Conservation (phyloP, 768 basidiomycete species). For the Saitozyma sp. region DNA sequence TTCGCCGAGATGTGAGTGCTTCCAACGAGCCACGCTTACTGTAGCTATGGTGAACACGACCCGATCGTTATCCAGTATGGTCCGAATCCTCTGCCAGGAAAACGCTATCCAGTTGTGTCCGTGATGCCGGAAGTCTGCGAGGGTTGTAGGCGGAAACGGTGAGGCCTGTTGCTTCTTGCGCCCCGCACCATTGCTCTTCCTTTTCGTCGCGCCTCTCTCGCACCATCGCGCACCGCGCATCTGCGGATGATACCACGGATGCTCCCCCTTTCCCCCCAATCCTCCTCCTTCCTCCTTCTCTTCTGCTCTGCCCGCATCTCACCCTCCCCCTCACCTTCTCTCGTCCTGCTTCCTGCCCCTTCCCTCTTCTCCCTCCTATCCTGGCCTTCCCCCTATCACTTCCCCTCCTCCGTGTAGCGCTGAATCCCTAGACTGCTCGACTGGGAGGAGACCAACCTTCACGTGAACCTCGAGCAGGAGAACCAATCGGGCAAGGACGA, state of each 20-base stretch:
- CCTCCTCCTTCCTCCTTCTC: no score
- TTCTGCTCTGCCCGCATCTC: neutral
- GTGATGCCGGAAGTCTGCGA: conserved; percentile 13
- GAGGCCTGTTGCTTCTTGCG: no score
- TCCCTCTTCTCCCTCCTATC: neutral
- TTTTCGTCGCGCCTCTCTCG: no score
- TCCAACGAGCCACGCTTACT: no score
- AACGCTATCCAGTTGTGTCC: neutral
- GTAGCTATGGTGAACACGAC: neutral
- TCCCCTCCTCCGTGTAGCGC: neutral
- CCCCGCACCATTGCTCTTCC: no score
- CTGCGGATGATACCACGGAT: no score
- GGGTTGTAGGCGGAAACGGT: conserved; percentile 15
- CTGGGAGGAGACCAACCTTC: conserved; percentile 10
- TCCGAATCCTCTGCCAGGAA: conserved; percentile 2
- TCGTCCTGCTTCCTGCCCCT: neutral
- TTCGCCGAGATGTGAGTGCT: neutral
- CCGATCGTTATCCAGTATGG: conserved; percentile 15
- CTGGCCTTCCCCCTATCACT: neutral
- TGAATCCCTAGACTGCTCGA: neutral
- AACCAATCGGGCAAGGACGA: neutral
- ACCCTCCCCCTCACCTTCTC: neutral
- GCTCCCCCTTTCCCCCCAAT: no score
- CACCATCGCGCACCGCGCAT: no score
- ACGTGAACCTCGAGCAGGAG: neutral